These are phyloP conservation scores for Yamadazyma pseudoaaseri DNA, from an alignment of 1,139 yeast species.

Conservation along the genomic window DNA sequence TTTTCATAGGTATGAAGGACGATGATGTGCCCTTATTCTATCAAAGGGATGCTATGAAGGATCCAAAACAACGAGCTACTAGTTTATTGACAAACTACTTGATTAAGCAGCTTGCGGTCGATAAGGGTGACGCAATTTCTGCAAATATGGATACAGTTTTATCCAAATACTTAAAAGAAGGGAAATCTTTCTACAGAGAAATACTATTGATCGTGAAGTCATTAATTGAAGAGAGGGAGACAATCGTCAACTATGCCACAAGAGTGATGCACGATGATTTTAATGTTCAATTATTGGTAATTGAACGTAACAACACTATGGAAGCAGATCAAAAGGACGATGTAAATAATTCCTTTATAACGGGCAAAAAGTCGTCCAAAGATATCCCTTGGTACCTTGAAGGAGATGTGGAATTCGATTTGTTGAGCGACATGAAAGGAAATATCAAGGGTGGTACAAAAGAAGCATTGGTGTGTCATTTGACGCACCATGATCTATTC, in stretches of 20 bases:
- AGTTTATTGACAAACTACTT: conserved; percentile 45
- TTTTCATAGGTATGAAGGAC: conserved; percentile 60
- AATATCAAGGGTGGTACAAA: conserved; percentile 83
- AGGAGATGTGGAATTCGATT: conserved; percentile 72
- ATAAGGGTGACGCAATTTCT: conserved; percentile 45
- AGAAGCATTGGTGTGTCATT: conserved; percentile 75
- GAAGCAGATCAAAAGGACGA: conserved; percentile 35
- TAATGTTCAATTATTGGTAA: conserved; percentile 57
- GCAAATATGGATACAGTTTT: conserved; percentile 50
- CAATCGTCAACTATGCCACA: conserved; percentile 68
- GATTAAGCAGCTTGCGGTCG: conserved; percentile 39
- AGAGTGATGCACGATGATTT: conserved; percentile 76
- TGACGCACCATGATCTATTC: conserved; percentile 73
- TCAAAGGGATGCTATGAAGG: conserved; percentile 35
- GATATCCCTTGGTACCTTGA: conserved; percentile 79
- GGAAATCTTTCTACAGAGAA: conserved; percentile 43
- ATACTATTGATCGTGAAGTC: conserved; percentile 50
- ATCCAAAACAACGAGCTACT: conserved; percentile 53
- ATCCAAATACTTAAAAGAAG: conserved; percentile 43
- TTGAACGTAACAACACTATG: conserved; percentile 61
- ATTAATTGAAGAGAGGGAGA: conserved; percentile 68
- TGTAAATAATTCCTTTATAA: conserved; percentile 31
- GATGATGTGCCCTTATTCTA: conserved; percentile 47
- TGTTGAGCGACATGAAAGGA: conserved; percentile 73
- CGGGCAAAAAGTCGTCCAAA: conserved; percentile 32